Base-by-base conservation (phyloP, 108 stramenopile genomes). In the Skeletonema potamos region DNA sequence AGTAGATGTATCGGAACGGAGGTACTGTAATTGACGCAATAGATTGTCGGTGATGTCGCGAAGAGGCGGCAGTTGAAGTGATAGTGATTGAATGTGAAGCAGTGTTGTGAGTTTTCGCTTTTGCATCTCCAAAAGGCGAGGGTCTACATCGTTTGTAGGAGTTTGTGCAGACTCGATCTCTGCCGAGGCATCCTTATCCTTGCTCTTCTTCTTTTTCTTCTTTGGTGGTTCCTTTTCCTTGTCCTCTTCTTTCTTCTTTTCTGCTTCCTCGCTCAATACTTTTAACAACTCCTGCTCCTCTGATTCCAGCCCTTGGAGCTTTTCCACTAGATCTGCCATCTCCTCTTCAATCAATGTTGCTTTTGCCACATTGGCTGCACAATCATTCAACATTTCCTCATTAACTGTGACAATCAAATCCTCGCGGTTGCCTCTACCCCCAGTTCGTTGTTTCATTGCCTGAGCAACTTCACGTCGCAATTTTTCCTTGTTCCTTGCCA, bases 401-500 rank as follows among this genome's bases (percentile, higher is more conserved):
- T 74, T 75, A 13, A 84, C 71, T 11, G 70, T 77, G 13, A 75
- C 51, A 36, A 84, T 84, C 68, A 81, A 68, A 71, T 81, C 83
- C 43, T 75, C 78, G 10, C 74, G 84, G 82, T 66, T 88, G 32
- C 58, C 79, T 81, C 54, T 82, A 73, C 37, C 77, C 6, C 56
- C 71, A 22, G 69, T 70, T 13, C 87, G 72, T 66, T 86, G 83
- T 64, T 79, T 77, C 60, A 72, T 77, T 76, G 86, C 44, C 84
- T 58, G 57, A 54, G 77, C 71, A 86, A 77, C 73, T 73, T 93
- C 92, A 54, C 85, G 79, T 46, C 80, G 43, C 39, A 96, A 77
- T 64, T 96, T 96, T 66, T 93, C 91, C 55, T 92, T 84, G 69
- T 96, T 96, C 58, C 92, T 76, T 9, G 36, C 30, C 27, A 96